These are phyloP conservation scores for Dalbergia cochinchinensis DNA, from an alignment of 306 rosid genomes.

Conservation along the genomic window DNA sequence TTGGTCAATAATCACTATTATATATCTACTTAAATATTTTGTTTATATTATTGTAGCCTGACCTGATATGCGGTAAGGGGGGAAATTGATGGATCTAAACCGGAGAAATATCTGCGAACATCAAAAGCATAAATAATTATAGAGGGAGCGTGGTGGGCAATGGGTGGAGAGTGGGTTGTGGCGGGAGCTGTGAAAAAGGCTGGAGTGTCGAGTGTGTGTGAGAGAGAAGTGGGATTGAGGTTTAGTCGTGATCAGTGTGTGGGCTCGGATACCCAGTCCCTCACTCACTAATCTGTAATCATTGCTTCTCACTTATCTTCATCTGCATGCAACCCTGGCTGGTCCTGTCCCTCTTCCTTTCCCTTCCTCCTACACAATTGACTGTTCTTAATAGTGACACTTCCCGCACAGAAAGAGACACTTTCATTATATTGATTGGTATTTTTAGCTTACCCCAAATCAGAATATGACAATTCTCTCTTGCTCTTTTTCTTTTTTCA, in stretches of 20 bases:
- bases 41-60: neutral
- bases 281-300: constrained; percentile 50
- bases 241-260: constrained; percentile 63
- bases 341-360: constrained; percentile 9
- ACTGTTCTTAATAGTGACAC: constrained; percentile 56
- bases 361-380: constrained; percentile 49
- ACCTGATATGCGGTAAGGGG: neutral
- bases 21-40: neutral
- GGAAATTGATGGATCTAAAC: too few relatives aligned
- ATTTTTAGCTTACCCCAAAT: neutral
- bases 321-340: constrained; percentile 49
- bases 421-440: neutral
- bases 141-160: neutral
- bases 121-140: neutral
- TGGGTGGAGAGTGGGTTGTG: neutral
- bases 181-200: constrained; percentile 17
- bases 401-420: constrained; percentile 46
- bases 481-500: constrained; percentile 39
- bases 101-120: too few relatives aligned
- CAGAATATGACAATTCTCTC: constrained; percentile 44
- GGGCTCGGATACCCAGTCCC: constrained; percentile 50
- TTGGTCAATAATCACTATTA: neutral
- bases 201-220: too few relatives aligned
- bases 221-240: constrained; percentile 58
- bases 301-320: constrained; percentile 58